phyloP scores from a whole-genome alignment of 768 basidiomycete species.

The Lactarius sp. region DNA sequence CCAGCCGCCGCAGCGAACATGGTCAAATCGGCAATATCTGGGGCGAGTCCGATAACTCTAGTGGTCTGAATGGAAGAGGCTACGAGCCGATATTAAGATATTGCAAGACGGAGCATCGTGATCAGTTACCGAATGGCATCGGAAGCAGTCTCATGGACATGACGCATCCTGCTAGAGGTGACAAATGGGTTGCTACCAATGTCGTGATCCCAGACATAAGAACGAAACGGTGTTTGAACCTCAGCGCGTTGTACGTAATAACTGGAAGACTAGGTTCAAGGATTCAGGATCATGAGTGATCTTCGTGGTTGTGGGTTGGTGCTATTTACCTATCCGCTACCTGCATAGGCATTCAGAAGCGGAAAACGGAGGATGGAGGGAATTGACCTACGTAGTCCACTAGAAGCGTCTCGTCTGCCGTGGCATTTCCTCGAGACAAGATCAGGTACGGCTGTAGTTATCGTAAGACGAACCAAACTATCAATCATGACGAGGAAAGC shows the following conservation, averaged over 20 bases:
- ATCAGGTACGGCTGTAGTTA: conserved; percentile 54
- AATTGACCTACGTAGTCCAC: conserved; percentile 53
- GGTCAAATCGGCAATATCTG: conserved; percentile 8
- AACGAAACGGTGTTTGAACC: conserved; percentile 51
- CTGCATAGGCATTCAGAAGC: neutral
- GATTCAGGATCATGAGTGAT: neutral
- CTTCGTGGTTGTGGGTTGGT: too few relatives aligned
- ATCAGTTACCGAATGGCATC: conserved; percentile 33
- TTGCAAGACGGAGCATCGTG: neutral
- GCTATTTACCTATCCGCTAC: conserved; percentile 12
- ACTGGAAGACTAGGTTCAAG: neutral
- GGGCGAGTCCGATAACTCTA: conserved; percentile 18
- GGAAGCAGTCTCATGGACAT: conserved; percentile 30
- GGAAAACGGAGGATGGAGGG: neutral
- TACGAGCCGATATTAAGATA: neutral
- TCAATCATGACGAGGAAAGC: conserved; percentile 15
- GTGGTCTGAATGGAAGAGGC: conserved; percentile 14
- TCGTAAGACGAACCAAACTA: conserved; percentile 7
- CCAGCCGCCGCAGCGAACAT: conserved; percentile 22
- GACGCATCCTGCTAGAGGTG: conserved; percentile 49
- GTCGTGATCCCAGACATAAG: conserved; percentile 49
- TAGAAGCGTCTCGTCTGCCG: conserved; percentile 54
- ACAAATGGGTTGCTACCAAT: conserved; percentile 43
- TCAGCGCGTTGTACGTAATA: conserved; percentile 35
- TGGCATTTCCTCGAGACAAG: conserved; percentile 48